phyloP scores from a whole-genome alignment of 192 early-diverging fungal genomes.

The Podila clonocystis region DNA sequence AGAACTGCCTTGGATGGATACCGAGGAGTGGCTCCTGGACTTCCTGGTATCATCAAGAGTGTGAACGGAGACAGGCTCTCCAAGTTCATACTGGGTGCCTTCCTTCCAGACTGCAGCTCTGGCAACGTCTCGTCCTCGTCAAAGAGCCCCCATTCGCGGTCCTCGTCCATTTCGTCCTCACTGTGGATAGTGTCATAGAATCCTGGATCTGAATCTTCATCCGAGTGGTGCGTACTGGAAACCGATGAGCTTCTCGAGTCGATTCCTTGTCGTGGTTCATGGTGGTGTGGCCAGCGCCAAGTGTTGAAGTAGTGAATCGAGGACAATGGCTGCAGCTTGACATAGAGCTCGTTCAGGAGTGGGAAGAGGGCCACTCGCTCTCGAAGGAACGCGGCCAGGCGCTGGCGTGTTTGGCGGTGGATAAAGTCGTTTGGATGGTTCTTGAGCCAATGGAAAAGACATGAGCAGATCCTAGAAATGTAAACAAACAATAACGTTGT shows the following conservation, averaged over 20 bases:
- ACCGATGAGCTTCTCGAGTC: conserved; percentile 15
- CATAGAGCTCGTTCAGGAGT: conserved; percentile 35
- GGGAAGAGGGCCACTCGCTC: conserved; percentile 35
- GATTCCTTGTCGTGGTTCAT: not conserved
- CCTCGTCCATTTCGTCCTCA: conserved; percentile 43
- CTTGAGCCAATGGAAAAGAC: conserved; percentile 36
- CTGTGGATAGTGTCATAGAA: conserved; percentile 18
- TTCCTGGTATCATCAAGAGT: not conserved
- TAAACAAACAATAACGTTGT: not conserved
- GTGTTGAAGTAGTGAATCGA: conserved; percentile 30
- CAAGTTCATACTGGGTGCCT: conserved; percentile 1
- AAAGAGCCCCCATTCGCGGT: conserved; percentile 42
- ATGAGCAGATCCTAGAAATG: conserved; percentile 28
- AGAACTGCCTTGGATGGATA: not conserved
- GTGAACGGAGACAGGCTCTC: conserved; percentile 5
- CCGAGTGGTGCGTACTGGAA: conserved; percentile 9
- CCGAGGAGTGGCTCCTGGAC: not conserved
- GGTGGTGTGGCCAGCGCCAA: conserved; percentile 25
- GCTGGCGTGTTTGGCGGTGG: conserved; percentile 48
- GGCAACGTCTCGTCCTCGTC: conserved; percentile 31
- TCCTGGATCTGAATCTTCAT: conserved; percentile 32
- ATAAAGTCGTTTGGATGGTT: conserved; percentile 53
- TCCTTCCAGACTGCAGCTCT: not conserved
- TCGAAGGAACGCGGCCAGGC: conserved; percentile 26
- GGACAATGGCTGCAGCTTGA: conserved; percentile 26